A percentile compares a stretch with the other conserved stretches of the same genome.
These are phyloP conservation scores for Scheffersomyces insectosa DNA, from an alignment of 1,139 yeast species.

Conservation along the genomic window DNA sequence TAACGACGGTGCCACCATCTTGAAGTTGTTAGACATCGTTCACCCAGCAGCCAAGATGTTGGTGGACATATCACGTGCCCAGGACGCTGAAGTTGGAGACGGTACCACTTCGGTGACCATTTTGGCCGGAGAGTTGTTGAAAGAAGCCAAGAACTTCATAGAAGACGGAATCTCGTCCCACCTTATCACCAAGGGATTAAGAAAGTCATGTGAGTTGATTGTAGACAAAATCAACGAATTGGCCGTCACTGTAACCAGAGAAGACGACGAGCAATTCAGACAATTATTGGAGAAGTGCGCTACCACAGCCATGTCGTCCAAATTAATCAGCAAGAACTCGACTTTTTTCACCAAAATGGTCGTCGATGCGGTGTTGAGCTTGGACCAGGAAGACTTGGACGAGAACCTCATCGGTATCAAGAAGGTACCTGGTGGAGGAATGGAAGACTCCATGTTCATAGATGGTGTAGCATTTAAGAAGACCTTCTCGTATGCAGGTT, in stretches of 20 bases:
- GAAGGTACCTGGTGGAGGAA: slow-evolving; percentile 94
- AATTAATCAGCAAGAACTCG: slow-evolving; percentile 83
- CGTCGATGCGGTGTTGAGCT: slow-evolving; percentile 87
- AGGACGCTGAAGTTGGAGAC: slow-evolving; percentile 99
- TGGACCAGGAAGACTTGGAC: slow-evolving; percentile 83
- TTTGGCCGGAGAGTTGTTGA: slow-evolving; percentile 90
- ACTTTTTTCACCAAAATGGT: slow-evolving; percentile 93
- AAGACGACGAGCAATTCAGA: slow-evolving; percentile 56
- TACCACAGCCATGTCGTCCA: slow-evolving; percentile 95
- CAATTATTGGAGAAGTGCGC: slow-evolving; percentile 89
- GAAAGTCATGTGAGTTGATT: slow-evolving; percentile 80
- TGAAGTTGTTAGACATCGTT: slow-evolving; percentile 88
- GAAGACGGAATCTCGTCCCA: slow-evolving; percentile 96
- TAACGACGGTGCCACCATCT: slow-evolving; percentile 96
- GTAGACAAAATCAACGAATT: slow-evolving; percentile 70
- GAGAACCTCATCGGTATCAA: slow-evolving; percentile 92
- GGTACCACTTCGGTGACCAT: slow-evolving; percentile 97
- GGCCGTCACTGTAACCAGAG: slow-evolving; percentile 64
- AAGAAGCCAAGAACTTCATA: slow-evolving; percentile 84
- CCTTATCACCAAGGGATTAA: slow-evolving; percentile 82
- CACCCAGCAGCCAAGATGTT: slow-evolving; percentile 97
- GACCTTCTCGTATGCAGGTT: slow-evolving; percentile 96
- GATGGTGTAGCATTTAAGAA: slow-evolving; percentile 97
- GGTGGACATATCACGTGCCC: slow-evolving; percentile 94
- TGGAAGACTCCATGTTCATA: slow-evolving; percentile 87